Percentiles rank a stretch among this genome's conserved stretches.
Conservation (phyloP, 306 rosid genomes). For the Medicago lupulina region DNA sequence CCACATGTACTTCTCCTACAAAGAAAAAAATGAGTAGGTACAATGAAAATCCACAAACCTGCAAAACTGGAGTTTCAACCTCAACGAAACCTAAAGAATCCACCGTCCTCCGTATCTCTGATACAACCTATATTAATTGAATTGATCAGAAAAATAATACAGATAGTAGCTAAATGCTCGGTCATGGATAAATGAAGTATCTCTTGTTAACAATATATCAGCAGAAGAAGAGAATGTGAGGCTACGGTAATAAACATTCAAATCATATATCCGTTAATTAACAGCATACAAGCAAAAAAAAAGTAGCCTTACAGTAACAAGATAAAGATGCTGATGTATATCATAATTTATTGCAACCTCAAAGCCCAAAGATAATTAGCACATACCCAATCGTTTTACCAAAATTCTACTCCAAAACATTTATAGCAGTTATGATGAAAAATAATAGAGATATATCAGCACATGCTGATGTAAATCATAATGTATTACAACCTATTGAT, state of each 20-base stretch:
- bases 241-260: slow-evolving; percentile 14
- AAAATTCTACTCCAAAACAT: too few relatives aligned
- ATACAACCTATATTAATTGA: slow-evolving; percentile 66
- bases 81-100: slow-evolving; percentile 88
- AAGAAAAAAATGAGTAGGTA: slow-evolving; percentile 21
- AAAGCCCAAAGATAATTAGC: too few relatives aligned
- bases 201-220: slow-evolving; percentile 9
- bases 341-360: too few relatives aligned
- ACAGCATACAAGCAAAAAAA: too few relatives aligned
- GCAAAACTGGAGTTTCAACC: slow-evolving; percentile 98
- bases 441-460: too few relatives aligned
- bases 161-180: slow-evolving; percentile 17
- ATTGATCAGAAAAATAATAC: slow-evolving; percentile 25
- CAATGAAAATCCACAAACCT: slow-evolving; percentile 62
- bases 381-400: too few relatives aligned
- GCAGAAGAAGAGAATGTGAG: slow-evolving; percentile 6
- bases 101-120: slow-evolving; percentile 86
- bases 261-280: background rate
- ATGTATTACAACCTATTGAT: too few relatives aligned
- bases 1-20: background rate
- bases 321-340: too few relatives aligned
- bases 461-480: too few relatives aligned
- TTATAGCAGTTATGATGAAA: too few relatives aligned
- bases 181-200: slow-evolving; percentile 17
- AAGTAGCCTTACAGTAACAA: too few relatives aligned